Conservation (phyloP, 495 filamentous ascomycete species). For the Annulohypoxylon moriforme region DNA sequence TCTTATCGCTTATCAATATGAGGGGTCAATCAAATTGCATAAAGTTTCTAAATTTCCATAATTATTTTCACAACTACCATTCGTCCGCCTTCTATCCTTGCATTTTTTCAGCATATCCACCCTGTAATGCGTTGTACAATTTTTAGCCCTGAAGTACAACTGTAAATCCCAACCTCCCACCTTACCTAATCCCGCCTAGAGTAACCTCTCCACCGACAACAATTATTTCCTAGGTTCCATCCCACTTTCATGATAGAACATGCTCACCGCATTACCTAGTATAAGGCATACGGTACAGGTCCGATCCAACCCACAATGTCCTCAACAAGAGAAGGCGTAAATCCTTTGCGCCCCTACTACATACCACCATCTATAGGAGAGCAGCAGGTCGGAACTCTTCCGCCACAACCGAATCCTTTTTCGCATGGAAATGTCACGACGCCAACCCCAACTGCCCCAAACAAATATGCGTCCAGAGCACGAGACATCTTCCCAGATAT, state of each 20-base stretch:
- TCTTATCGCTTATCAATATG: conserved; percentile 30
- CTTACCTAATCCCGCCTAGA: conserved; percentile 35
- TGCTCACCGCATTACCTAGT: conserved; percentile 12
- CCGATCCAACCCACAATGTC: conserved; percentile 52
- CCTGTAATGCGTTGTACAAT: background rate
- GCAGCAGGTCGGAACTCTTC: conserved; percentile 56
- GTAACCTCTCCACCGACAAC: conserved; percentile 18
- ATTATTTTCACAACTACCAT: background rate
- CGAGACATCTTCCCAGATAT: conserved; percentile 86
- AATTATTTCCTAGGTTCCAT: conserved; percentile 20
- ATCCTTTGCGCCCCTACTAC: conserved; percentile 95
- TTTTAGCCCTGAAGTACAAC: background rate
- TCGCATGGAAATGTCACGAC: conserved; percentile 60
- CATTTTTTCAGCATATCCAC: background rate
- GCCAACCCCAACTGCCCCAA: conserved; percentile 55
- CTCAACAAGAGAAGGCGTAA: conserved; percentile 69
- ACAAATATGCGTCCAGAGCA: conserved; percentile 75
- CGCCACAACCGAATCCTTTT: conserved; percentile 58
- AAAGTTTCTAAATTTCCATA: background rate
- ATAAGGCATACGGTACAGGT: conserved; percentile 4
- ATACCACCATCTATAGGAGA: conserved; percentile 82
- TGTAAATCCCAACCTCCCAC: conserved; percentile 6
- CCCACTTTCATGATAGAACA: conserved; percentile 9
- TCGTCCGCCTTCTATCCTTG: background rate
- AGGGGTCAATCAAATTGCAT: background rate